Evolutionary conservation across 805 yeast species (phyloP).

Genomic region (Yamadazyma takamatsuzukensis): DNA sequence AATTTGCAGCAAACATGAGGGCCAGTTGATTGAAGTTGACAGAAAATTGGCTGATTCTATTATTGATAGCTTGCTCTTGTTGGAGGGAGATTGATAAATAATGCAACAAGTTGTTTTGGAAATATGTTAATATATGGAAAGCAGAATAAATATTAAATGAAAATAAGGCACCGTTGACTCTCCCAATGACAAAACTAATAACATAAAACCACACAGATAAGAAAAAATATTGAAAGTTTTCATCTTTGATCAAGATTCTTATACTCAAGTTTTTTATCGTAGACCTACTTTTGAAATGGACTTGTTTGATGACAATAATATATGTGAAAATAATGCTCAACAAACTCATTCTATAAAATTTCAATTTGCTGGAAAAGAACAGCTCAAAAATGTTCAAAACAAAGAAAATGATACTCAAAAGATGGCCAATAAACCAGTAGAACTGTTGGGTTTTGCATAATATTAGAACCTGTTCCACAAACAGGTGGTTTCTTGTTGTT

Average conservation of each 20-base stretch:
- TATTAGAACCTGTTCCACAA: background rate
- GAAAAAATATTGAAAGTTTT: constrained; percentile 36
- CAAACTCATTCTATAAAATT: constrained; percentile 34
- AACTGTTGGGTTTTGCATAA: constrained; percentile 51
- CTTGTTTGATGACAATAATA: constrained; percentile 58
- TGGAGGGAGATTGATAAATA: constrained; percentile 28
- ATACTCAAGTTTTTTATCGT: constrained; percentile 6
- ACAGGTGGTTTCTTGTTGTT: background rate
- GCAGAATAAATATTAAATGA: constrained; percentile 33
- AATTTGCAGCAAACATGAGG: constrained; percentile 33
- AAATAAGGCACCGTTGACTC: constrained; percentile 36
- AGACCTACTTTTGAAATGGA: constrained; percentile 33
- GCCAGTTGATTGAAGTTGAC: constrained; percentile 33
- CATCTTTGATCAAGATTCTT: constrained; percentile 27
- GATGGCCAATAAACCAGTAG: constrained; percentile 68
- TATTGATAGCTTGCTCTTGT: constrained; percentile 26
- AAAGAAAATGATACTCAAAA: constrained; percentile 44
- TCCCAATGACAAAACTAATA: constrained; percentile 27
- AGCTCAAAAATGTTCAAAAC: constrained; percentile 36
- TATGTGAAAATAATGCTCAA: constrained; percentile 57
- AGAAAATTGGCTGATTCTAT: constrained; percentile 27
- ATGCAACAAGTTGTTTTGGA: constrained; percentile 32
- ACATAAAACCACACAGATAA: constrained; percentile 29
- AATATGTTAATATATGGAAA: constrained; percentile 36
- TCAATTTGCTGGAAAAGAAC: constrained; percentile 30